These are phyloP conservation scores for Aechmea fasciata DNA, from an alignment of 176 grass and related monocot species.

Conservation along the genomic window DNA sequence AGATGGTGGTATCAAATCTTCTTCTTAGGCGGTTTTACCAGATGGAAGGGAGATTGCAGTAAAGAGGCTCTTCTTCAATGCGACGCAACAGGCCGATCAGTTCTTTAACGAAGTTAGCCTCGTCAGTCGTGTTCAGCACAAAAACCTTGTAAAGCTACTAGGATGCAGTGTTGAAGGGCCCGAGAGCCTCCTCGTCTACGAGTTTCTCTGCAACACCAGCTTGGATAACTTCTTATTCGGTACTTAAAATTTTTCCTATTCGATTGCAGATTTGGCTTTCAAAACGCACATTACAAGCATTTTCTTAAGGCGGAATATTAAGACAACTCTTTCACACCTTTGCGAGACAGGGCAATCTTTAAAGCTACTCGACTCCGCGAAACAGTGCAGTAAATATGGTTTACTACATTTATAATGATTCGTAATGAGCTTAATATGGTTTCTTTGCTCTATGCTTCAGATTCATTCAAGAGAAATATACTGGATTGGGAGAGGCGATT, in stretches of 20 bases:
- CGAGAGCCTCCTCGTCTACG: conserved; percentile 82
- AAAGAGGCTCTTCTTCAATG: conserved; percentile 67
- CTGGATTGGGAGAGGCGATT: conserved; percentile 62
- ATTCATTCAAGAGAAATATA: conserved; percentile 60
- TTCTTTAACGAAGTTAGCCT: conserved; percentile 78
- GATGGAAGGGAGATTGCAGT: conserved; percentile 73
- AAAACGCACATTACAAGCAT: not conserved
- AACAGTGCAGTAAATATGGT: too few relatives aligned
- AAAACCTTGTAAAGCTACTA: conserved; percentile 68
- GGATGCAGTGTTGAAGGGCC: conserved; percentile 78
- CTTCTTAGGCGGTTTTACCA: conserved; percentile 41
- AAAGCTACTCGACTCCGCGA: too few relatives aligned
- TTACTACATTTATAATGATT: too few relatives aligned
- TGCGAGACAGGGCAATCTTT: too few relatives aligned
- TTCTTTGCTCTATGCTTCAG: not conserved
- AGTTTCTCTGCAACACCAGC: conserved; percentile 88
- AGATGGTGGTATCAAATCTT: conserved; percentile 1
- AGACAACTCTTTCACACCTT: too few relatives aligned
- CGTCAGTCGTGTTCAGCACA: conserved; percentile 79
- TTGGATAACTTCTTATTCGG: conserved; percentile 79
- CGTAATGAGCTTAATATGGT: not conserved
- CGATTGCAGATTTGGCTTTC: not conserved
- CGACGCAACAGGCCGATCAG: conserved; percentile 54
- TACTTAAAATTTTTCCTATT: not conserved
- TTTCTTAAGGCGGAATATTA: too few relatives aligned